A percentile compares a stretch with the other conserved stretches of the same genome.
These are phyloP conservation scores for Telopea speciosissima DNA, from an alignment of 177 flowering plant species.

Conservation along the genomic window DNA sequence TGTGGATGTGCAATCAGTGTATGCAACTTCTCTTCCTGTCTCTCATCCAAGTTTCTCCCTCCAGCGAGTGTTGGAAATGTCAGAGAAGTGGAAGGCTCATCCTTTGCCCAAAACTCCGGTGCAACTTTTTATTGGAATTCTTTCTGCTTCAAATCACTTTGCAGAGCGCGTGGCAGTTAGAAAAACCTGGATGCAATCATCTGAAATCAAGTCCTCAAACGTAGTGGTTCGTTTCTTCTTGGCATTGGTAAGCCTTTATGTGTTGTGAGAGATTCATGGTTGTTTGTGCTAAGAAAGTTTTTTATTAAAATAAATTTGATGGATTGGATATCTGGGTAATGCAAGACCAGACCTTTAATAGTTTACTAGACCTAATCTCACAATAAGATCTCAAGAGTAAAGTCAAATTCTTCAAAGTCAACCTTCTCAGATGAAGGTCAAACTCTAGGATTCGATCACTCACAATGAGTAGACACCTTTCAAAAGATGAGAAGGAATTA, in stretches of 20 bases:
- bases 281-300: background rate
- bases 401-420: too few species aligned
- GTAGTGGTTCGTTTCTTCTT: conserved; percentile 90
- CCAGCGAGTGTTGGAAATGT: conserved; percentile 71
- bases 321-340: background rate
- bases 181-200: conserved; percentile 94
- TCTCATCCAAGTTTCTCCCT: conserved; percentile 90
- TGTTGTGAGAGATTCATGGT: background rate
- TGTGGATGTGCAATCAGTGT: conserved; percentile 72
- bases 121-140: conserved; percentile 74
- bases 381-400: too few species aligned
- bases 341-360: too few species aligned
- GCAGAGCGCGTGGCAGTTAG: conserved; percentile 98
- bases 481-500: too few species aligned
- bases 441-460: too few species aligned
- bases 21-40: conserved; percentile 77
- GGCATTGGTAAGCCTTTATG: conserved; percentile 72
- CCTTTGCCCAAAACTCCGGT: conserved; percentile 47
- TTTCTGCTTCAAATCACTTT: conserved; percentile 93
- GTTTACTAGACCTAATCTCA: too few species aligned
- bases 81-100: conserved; percentile 64
- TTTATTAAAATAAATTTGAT: too few species aligned
- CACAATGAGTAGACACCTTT: too few species aligned
- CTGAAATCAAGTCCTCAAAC: conserved; percentile 58
- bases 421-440: too few species aligned